A percentile compares a stretch with the other conserved stretches of the same genome.
These are phyloP conservation scores for Fonsecaea monophora DNA, from an alignment of 2,329 filamentous ascomycete genomes.

Conservation along the genomic window DNA sequence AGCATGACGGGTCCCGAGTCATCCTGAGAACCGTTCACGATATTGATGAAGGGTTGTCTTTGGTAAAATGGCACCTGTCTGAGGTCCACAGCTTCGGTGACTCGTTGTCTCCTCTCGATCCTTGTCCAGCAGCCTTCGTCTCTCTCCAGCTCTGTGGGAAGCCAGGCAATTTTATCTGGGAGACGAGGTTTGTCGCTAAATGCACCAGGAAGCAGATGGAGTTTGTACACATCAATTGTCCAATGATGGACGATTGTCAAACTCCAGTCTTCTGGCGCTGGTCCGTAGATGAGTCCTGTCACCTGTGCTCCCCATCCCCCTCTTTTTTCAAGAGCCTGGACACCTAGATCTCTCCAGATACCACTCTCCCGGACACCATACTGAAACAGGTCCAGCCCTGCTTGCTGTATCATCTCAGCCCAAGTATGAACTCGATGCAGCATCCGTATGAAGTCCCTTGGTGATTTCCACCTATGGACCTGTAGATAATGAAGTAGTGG, in stretches of 20 bases:
- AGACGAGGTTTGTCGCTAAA: not conserved
- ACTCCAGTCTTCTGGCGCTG: conserved; percentile 12
- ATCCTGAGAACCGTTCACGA: conserved; percentile 4
- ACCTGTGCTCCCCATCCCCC: not conserved
- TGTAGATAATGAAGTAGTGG: not conserved
- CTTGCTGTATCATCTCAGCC: conserved; percentile 5
- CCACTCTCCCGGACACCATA: conserved; percentile 4
- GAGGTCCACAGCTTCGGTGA: not conserved
- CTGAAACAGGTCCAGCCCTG: conserved; percentile 1
- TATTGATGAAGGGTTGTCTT: not conserved
- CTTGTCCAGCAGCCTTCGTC: conserved; percentile 3
- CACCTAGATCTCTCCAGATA: not conserved
- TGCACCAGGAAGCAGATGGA: conserved; percentile 2
- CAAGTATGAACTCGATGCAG: not conserved
- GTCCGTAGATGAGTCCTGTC: conserved; percentile 1
- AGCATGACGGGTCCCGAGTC: conserved; percentile 10
- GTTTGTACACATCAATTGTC: not conserved
- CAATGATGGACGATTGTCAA: not conserved
- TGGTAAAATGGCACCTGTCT: not conserved
- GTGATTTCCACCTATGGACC: not conserved
- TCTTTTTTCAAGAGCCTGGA: not conserved
- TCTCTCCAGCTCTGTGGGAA: not conserved
- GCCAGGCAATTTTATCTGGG: not conserved
- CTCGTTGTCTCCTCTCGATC: not conserved
- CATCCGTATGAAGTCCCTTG: too few relatives aligned